Conservation (phyloP, 352 stramenopile species). For the Globisporangium perplexum region DNA sequence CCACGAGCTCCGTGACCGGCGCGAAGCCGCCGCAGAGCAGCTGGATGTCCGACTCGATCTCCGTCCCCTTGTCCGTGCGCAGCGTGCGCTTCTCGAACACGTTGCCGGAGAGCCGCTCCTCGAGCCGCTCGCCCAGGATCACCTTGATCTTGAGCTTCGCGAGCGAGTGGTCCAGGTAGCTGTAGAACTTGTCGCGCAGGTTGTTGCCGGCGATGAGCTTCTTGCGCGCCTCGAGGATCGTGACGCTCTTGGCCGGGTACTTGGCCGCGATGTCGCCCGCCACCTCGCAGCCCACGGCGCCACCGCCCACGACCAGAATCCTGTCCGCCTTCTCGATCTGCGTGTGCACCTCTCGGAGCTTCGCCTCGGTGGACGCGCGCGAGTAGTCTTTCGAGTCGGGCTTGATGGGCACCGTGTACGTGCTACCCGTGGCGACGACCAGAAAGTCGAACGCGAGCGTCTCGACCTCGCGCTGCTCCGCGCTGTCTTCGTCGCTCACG, state of each 20-base stretch:
- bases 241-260: slow-evolving; percentile 47
- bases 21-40: slow-evolving; percentile 36
- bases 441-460: slow-evolving; percentile 52
- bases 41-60: slow-evolving; percentile 43
- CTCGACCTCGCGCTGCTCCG: slow-evolving; percentile 21
- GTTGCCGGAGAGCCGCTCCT: slow-evolving; percentile 27
- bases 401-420: slow-evolving; percentile 58
- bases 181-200: slow-evolving; percentile 42
- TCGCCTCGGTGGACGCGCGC: slow-evolving; percentile 15
- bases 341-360: slow-evolving; percentile 22
- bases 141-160: slow-evolving; percentile 39
- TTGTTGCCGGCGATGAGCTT: slow-evolving; percentile 27
- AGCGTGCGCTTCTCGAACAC: slow-evolving; percentile 26
- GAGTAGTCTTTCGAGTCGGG: slow-evolving; percentile 20
- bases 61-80: slow-evolving; percentile 37
- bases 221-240: slow-evolving; percentile 31
- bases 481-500: slow-evolving; percentile 22
- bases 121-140: slow-evolving; percentile 45
- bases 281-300: slow-evolving; percentile 47
- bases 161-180: slow-evolving; percentile 24
- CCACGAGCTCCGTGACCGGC: slow-evolving; percentile 18
- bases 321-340: slow-evolving; percentile 33
- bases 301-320: slow-evolving; percentile 49
- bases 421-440: slow-evolving; percentile 52
- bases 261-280: slow-evolving; percentile 37